phyloP scores from a whole-genome alignment of 2,329 filamentous ascomycete species.

The Colletotrichum camelliae region DNA sequence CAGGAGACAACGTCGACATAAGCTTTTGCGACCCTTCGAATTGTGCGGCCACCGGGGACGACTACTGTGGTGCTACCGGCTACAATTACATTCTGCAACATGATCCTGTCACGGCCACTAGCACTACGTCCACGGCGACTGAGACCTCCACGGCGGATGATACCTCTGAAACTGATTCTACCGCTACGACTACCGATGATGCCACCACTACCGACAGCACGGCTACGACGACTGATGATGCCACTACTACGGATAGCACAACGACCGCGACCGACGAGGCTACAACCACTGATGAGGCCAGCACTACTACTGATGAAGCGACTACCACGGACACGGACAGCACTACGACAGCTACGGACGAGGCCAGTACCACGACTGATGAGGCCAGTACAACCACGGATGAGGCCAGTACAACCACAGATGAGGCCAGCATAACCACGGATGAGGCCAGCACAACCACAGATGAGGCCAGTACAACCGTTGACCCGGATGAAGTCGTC shows the following conservation, averaged over 20 bases:
- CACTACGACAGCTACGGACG: not conserved
- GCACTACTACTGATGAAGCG: not conserved
- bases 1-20: too few species aligned
- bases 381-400: not conserved
- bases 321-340: not conserved
- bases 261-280: not conserved
- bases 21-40: too few species aligned
- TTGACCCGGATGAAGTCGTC: not conserved
- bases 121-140: too few species aligned
- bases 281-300: not conserved
- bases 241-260: not conserved
- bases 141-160: too few species aligned
- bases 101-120: too few species aligned
- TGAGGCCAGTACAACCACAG: not conserved
- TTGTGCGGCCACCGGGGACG: too few species aligned
- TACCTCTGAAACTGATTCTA: too few species aligned
- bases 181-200: too few species aligned
- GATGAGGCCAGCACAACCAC: not conserved
- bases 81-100: too few species aligned
- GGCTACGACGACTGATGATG: not conserved
- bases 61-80: too few species aligned
- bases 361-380: not conserved
- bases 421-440: not conserved
- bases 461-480: not conserved
- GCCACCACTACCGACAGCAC: not conserved